These are phyloP conservation scores for Vaccinium macrocarpon DNA, from an alignment of 148 eudicot species.

Conservation along the genomic window DNA sequence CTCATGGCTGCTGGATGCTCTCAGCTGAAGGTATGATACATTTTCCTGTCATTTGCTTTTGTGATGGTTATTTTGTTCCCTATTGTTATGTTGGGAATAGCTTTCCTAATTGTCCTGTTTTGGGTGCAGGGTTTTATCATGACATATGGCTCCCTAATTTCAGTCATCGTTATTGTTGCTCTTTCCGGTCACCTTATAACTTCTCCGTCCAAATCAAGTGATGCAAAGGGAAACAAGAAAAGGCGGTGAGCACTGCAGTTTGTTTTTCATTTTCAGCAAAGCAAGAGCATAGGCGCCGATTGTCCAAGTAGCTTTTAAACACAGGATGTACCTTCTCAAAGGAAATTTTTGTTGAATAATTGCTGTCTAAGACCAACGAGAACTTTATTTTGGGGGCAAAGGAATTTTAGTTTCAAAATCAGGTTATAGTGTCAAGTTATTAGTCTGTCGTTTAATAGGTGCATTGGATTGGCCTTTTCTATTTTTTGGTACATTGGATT, in stretches of 20 bases:
- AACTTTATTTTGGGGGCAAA: background rate
- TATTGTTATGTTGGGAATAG: background rate
- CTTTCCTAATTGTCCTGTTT: background rate
- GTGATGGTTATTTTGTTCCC: background rate
- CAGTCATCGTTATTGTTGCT: conserved; percentile 42
- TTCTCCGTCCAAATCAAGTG: conserved; percentile 44
- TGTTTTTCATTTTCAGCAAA: background rate
- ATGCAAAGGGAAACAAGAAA: conserved; percentile 45
- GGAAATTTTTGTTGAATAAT: background rate
- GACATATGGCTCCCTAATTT: conserved; percentile 45
- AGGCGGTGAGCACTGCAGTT: conserved; percentile 31
- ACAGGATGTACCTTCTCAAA: background rate
- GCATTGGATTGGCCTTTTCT: no score
- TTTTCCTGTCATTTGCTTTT: background rate
- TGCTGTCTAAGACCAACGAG: background rate
- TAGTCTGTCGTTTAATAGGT: no score
- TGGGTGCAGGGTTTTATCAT: conserved; percentile 42
- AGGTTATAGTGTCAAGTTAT: background rate
- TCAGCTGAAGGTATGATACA: conserved; percentile 36
- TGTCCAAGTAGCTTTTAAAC: background rate
- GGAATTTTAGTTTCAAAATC: conserved; percentile 2
- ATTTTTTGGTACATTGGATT: no score
- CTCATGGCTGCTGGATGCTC: conserved; percentile 25
- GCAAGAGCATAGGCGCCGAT: no score
- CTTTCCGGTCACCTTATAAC: conserved; percentile 38